These are phyloP conservation scores for Emydomyces testavorans DNA, from an alignment of 2,329 filamentous ascomycete genomes.

Conservation along the genomic window DNA sequence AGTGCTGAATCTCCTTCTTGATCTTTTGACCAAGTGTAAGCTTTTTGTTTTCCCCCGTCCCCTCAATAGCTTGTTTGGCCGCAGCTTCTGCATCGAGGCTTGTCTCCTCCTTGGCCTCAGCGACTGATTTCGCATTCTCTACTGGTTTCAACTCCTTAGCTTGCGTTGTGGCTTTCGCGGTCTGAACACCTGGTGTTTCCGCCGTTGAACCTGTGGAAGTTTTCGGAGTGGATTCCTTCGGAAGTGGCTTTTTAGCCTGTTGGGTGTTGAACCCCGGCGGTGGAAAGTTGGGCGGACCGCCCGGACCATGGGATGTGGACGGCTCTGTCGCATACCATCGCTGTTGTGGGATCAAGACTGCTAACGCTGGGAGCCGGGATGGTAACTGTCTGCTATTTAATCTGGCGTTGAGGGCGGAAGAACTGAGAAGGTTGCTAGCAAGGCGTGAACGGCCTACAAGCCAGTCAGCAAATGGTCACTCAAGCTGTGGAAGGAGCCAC, in stretches of 20 bases:
- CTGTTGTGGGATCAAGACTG: conserved; percentile 44
- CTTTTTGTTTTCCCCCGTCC: conserved; percentile 67
- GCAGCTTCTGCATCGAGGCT: conserved; percentile 17
- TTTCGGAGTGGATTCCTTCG: conserved; percentile 20
- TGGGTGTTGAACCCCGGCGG: conserved; percentile 88
- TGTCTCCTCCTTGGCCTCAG: conserved; percentile 24
- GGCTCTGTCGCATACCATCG: conserved; percentile 47
- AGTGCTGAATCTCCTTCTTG: conserved; percentile 86
- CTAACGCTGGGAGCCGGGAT: conserved; percentile 45
- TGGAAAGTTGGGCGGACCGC: conserved; percentile 45
- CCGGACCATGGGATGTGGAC: conserved; percentile 37
- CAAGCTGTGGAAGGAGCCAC: conserved; percentile 3
- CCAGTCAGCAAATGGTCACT: neutral
- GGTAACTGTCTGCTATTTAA: conserved; percentile 33
- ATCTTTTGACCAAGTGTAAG: conserved; percentile 82
- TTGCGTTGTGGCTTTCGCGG: conserved; percentile 14
- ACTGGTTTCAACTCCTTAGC: neutral
- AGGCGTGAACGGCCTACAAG: conserved; percentile 25
- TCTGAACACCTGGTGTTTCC: conserved; percentile 6
- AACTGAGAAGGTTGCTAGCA: conserved; percentile 24
- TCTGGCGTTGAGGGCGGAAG: conserved; percentile 26
- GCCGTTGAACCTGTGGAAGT: conserved; percentile 7
- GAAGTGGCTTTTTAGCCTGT: conserved; percentile 72
- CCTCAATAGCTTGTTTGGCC: conserved; percentile 49
- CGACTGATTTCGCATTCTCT: conserved; percentile 26